Conservation (phyloP, 768 basidiomycete species). For the Pisolithus marmoratus region DNA sequence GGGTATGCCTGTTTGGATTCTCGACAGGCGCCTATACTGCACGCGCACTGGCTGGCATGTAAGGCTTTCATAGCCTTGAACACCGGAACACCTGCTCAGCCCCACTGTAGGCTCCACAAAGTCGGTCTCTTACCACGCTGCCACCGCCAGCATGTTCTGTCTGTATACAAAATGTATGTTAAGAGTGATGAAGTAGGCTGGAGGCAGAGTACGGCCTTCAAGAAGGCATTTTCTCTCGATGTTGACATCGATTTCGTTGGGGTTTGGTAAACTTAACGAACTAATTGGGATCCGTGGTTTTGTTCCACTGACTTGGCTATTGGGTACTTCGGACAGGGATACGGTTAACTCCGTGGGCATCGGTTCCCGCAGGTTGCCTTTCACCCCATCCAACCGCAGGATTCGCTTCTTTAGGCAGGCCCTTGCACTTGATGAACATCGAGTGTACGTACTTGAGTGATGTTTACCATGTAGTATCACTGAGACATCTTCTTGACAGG, state of each 20-base stretch:
- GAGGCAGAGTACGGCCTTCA: slow-evolving; percentile 61
- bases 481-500: slow-evolving; percentile 5
- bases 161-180: slow-evolving; percentile 64
- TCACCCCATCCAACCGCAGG: slow-evolving; percentile 53
- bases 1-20: slow-evolving; percentile 77
- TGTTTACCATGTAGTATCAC: no score
- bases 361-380: slow-evolving; percentile 57
- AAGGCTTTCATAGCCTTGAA: neutral
- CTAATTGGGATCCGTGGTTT: neutral
- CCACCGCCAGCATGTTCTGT: slow-evolving; percentile 73
- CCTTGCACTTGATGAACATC: slow-evolving; percentile 59
- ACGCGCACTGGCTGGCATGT: slow-evolving; percentile 72
- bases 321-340: slow-evolving; percentile 41
- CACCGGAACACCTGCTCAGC: neutral
- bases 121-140: slow-evolving; percentile 64
- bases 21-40: slow-evolving; percentile 72
- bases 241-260: slow-evolving; percentile 70
- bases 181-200: slow-evolving; percentile 53
- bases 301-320: neutral
- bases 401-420: slow-evolving; percentile 69
- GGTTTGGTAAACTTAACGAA: slow-evolving; percentile 48
- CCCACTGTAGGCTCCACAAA: slow-evolving; percentile 48
- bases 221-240: slow-evolving; percentile 70
- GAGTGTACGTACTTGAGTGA: no score
- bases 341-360: slow-evolving; percentile 68